Evolutionary conservation across 2,329 filamentous ascomycete genomes (phyloP).

Genomic region (Penicillium sp.): DNA sequence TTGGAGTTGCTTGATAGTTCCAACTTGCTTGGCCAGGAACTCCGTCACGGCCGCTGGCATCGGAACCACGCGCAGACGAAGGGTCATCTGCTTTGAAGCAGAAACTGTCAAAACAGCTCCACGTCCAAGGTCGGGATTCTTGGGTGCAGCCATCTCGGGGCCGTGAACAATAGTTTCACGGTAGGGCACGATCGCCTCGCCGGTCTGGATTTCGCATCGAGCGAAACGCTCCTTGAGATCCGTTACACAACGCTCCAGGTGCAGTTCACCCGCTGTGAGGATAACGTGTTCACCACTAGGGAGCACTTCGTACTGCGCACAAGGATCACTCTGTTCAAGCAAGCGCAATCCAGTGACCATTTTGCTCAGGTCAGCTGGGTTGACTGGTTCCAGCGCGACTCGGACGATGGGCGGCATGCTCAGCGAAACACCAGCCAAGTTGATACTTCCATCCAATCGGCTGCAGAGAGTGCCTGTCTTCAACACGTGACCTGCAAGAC

Average conservation of each 20-base stretch:
- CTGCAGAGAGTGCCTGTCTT: conserved; percentile 93
- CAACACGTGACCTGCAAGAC: conserved; percentile 83
- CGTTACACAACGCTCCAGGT: conserved; percentile 86
- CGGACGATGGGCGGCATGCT: conserved; percentile 84
- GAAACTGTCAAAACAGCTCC: conserved; percentile 69
- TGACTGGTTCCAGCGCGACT: conserved; percentile 86
- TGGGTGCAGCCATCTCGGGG: conserved; percentile 84
- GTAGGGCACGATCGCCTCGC: conserved; percentile 90
- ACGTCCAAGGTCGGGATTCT: conserved; percentile 74
- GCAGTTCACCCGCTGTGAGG: conserved; percentile 83
- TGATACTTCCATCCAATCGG: conserved; percentile 73
- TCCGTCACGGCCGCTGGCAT: conserved; percentile 70
- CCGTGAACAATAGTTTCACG: conserved; percentile 80
- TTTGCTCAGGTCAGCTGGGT: conserved; percentile 82
- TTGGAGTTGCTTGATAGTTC: conserved; percentile 70
- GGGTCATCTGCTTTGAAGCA: conserved; percentile 73
- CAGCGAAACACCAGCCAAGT: conserved; percentile 76
- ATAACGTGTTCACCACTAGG: conserved; percentile 91
- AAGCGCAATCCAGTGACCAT: conserved; percentile 83
- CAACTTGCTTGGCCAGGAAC: conserved; percentile 71
- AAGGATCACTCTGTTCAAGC: conserved; percentile 88
- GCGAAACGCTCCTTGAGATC: conserved; percentile 89
- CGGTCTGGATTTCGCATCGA: conserved; percentile 85
- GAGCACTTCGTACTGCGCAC: conserved; percentile 89
- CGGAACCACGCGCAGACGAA: conserved; percentile 68